phyloP scores from a whole-genome alignment of 129 eudicot genomes.

The Flaveria ramosissima region DNA sequence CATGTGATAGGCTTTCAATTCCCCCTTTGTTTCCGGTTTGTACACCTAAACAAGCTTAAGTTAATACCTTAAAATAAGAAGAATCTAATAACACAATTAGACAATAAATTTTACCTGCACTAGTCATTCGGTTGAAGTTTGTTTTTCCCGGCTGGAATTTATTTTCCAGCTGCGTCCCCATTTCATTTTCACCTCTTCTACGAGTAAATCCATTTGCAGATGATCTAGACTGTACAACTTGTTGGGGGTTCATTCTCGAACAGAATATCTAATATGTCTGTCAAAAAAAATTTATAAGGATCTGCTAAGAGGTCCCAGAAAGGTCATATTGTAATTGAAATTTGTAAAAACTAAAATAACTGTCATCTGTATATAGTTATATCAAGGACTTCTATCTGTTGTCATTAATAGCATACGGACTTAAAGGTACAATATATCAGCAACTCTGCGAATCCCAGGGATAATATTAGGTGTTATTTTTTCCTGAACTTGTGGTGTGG shows the following conservation, averaged over 20 bases:
- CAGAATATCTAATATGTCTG: slow-evolving; percentile 27
- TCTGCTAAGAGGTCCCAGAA: background rate
- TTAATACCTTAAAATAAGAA: slow-evolving; percentile 18
- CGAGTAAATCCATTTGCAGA: slow-evolving; percentile 77
- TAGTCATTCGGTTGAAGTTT: slow-evolving; percentile 44
- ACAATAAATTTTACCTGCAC: slow-evolving; percentile 42
- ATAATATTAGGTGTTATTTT: background rate
- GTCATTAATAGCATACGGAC: slow-evolving; percentile 6
- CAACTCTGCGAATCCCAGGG: background rate
- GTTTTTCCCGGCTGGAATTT: slow-evolving; percentile 62
- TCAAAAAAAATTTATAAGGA: background rate
- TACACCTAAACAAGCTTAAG: slow-evolving; percentile 43
- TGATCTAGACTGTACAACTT: slow-evolving; percentile 63
- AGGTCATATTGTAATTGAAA: background rate
- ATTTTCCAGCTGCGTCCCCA: slow-evolving; percentile 50
- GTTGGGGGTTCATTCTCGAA: slow-evolving; percentile 73
- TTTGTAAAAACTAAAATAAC: background rate
- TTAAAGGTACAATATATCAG: background rate
- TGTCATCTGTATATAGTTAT: background rate
- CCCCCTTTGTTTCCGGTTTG: slow-evolving; percentile 55
- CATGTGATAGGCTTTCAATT: slow-evolving; percentile 58
- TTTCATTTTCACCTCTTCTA: slow-evolving; percentile 63
- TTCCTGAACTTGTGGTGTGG: background rate
- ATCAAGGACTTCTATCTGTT: slow-evolving; percentile 3
- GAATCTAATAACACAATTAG: slow-evolving; percentile 1